Evolutionary conservation across 2,329 filamentous ascomycete genomes (phyloP).

Genomic region (Knoxdaviesia capensis): DNA sequence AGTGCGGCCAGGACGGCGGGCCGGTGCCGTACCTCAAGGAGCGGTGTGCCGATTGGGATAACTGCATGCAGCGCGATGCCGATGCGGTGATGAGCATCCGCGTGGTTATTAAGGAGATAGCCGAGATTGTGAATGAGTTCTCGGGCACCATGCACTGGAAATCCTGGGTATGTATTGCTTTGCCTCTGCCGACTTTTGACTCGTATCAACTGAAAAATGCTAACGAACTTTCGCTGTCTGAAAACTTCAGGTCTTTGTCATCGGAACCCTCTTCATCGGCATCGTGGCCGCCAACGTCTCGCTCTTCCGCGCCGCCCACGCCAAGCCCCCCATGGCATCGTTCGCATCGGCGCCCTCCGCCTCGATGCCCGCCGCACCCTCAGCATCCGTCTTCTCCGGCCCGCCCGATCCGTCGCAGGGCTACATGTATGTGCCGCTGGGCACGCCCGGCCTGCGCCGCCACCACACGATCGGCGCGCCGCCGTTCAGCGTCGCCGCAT

Average conservation of each 20-base stretch:
- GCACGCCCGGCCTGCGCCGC: constrained; percentile 17
- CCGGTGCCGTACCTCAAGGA: constrained; percentile 49
- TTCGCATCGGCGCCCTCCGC: background rate
- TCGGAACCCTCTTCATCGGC: constrained; percentile 25
- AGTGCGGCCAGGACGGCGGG: constrained; percentile 38
- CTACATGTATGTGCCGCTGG: constrained; percentile 20
- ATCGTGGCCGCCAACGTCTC: constrained; percentile 30
- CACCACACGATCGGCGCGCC: constrained; percentile 19
- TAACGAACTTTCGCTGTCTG: background rate
- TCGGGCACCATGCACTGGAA: constrained; percentile 82
- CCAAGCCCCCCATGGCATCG: background rate
- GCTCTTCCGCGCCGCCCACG: constrained; percentile 9
- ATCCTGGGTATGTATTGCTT: constrained; percentile 27
- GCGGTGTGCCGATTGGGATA: constrained; percentile 62
- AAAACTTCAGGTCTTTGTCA: constrained; percentile 25
- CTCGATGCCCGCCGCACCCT: background rate
- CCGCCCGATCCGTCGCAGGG: constrained; percentile 12
- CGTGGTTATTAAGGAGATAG: constrained; percentile 72
- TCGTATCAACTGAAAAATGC: background rate
- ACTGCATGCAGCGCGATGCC: constrained; percentile 74
- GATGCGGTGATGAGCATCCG: constrained; percentile 58
- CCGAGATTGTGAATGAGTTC: constrained; percentile 85
- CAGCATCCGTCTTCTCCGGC: background rate
- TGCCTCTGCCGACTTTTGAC: background rate
- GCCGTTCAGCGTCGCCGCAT: constrained; percentile 6